phyloP scores from a whole-genome alignment of 2,329 filamentous ascomycete species.

The Paecilomyces sp. region DNA sequence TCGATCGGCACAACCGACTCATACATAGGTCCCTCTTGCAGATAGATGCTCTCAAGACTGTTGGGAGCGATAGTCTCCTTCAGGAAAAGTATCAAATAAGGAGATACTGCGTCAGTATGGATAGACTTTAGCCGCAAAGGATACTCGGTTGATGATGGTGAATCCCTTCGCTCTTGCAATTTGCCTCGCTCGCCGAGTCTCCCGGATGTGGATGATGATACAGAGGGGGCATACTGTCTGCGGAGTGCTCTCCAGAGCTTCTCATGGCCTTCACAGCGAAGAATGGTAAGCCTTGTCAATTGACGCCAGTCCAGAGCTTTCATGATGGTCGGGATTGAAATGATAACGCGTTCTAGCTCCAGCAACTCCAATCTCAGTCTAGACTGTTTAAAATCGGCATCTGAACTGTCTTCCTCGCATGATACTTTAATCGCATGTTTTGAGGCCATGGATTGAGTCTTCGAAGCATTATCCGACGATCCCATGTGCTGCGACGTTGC shows the following conservation, averaged over 20 bases:
- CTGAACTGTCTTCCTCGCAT: slow-evolving; percentile 2
- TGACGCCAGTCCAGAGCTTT: slow-evolving; percentile 68
- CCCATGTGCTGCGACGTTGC: not conserved
- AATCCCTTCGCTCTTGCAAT: slow-evolving; percentile 18
- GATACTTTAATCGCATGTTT: not conserved
- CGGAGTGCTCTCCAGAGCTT: slow-evolving; percentile 67
- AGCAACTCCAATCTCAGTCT: slow-evolving; percentile 63
- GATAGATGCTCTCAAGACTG: slow-evolving; percentile 68
- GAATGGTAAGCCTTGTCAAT: slow-evolving; percentile 64
- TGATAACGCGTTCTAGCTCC: slow-evolving; percentile 65
- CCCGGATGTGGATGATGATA: slow-evolving; percentile 11
- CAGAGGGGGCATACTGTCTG: slow-evolving; percentile 49
- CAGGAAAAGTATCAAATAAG: slow-evolving; percentile 63
- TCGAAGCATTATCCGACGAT: not conserved
- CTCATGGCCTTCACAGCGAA: slow-evolving; percentile 67
- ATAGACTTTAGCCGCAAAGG: slow-evolving; percentile 63
- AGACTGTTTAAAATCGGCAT: slow-evolving; percentile 33
- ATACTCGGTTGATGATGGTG: slow-evolving; percentile 48
- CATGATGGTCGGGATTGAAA: slow-evolving; percentile 66
- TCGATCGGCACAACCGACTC: slow-evolving; percentile 59
- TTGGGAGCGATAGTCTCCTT: slow-evolving; percentile 73
- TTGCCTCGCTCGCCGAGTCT: slow-evolving; percentile 1
- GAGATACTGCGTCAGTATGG: slow-evolving; percentile 66
- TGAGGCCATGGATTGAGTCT: not conserved
- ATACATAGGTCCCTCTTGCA: slow-evolving; percentile 58